Conservation (phyloP, 768 basidiomycete species). For the Suillus paluster region DNA sequence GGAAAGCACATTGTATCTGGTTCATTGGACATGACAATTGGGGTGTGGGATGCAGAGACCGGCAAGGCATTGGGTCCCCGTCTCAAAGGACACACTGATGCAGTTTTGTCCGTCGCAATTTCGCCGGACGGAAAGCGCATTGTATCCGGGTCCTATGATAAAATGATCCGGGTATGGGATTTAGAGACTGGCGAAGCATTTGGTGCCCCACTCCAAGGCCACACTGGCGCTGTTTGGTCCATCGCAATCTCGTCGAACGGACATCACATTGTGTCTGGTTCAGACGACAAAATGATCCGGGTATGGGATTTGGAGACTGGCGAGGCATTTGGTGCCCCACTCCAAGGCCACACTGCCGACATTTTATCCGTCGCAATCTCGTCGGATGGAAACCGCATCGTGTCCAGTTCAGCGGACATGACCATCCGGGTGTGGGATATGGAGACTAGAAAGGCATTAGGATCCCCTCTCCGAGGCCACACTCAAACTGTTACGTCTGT, state of each 20-base stretch:
- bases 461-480: no score
- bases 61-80: neutral
- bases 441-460: no score
- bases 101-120: neutral
- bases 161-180: constrained; percentile 17
- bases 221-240: neutral
- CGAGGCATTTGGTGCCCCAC: no score
- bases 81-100: neutral
- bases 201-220: neutral
- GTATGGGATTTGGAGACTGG: no score
- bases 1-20: constrained; percentile 6
- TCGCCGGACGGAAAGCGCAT: constrained; percentile 13
- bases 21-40: constrained; percentile 1
- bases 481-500: no score
- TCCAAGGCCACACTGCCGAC: no score
- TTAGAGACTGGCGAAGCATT: neutral
- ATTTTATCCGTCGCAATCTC: no score
- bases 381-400: no score
- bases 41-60: neutral
- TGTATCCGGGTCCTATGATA: constrained; percentile 14
- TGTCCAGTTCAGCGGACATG: no score
- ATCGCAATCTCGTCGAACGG: constrained; percentile 1
- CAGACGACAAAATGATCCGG: no score
- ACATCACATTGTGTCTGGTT: neutral
- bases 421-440: no score